Base-by-base conservation (phyloP, 148 eudicot genomes). In the Pouteria glomerata region DNA sequence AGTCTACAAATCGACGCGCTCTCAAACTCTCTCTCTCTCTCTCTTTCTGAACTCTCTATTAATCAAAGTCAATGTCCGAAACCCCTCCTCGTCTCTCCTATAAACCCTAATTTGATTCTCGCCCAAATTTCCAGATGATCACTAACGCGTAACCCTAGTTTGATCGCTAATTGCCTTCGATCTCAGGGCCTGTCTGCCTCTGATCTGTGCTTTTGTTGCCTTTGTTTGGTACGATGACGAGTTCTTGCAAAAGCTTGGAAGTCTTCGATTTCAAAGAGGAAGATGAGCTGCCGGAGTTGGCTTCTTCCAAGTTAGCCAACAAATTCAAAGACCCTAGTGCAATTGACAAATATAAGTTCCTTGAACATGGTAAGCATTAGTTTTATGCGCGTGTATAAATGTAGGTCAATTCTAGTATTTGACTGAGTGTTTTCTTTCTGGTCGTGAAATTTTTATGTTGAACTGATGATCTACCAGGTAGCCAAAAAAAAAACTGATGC, bases 251-350 rank as follows among this genome's bases (percentile, higher is more conserved):
- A 66, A 74, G 81, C 69, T 26, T 77, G n/a, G 79, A 75, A 7
- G 88, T 82, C 56, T 86, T 80, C 48, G 89, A 84, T 23, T 88
- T 88, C 83, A 75, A 63, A 1, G 72, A 70, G 51, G 93, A 88
- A 30, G 90, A 85, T 23, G 81, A 79, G 64, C 21, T 78, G 4
- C 1, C 74, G 15, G 81, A 77, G 52, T 31, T 39, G 30, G 57
- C 69, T 21, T 27, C 70, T n/a, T 42, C n/a, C 57, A 67, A 51
- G 53, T 1, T 47, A 51, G 23, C 69, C 56, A 48, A 70, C 37
- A 79, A 82, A 41, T n/a, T 57, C 23, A 27, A 67, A 37, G 73
- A 79, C 84, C 83, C 85, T 81, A 79, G 71, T 60, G 55, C 76
- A 31, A 31, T 56, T 8, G 72, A 76, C 44, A 79, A 81, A 75